A percentile compares a stretch with the other conserved stretches of the same genome.
phyloP scores from a whole-genome alignment of 2,329 filamentous ascomycete species.

The Colletotrichum navitas region DNA sequence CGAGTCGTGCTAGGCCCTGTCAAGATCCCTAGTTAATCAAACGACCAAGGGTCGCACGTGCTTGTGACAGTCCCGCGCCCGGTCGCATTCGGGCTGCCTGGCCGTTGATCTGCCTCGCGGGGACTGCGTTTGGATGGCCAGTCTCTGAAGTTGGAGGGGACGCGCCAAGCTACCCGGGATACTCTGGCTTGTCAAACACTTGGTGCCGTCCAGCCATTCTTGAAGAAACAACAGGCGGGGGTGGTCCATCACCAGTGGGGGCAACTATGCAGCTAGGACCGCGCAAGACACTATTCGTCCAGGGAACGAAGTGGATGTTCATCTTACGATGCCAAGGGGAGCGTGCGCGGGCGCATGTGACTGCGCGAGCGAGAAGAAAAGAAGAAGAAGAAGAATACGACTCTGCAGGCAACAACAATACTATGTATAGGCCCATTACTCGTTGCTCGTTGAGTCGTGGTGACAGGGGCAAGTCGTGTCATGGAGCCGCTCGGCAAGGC shows the following conservation, averaged over 20 bases:
- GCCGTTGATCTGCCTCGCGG: not conserved
- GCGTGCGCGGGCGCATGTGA: not conserved
- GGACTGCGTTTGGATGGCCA: not conserved
- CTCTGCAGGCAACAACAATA: too few species aligned
- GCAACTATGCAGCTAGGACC: not conserved
- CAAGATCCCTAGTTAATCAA: not conserved
- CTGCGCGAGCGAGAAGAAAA: not conserved
- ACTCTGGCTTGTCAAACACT: not conserved
- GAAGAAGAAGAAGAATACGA: too few species aligned
- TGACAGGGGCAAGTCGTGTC: not conserved
- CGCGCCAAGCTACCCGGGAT: fast-evolving
- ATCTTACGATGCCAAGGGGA: not conserved
- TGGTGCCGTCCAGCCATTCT: not conserved
- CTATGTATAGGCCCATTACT: too few species aligned
- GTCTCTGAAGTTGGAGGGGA: not conserved
- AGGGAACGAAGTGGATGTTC: not conserved
- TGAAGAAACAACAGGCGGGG: not conserved
- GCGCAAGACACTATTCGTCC: not conserved
- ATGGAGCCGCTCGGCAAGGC: not conserved
- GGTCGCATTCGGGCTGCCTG: not conserved
- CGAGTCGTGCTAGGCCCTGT: not conserved
- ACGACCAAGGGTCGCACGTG: not conserved
- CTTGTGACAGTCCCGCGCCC: not conserved
- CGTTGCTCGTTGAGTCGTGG: not conserved
- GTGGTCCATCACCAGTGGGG: not conserved